Evolutionary conservation across 352 stramenopile genomes (phyloP).

Genomic region (Phytophthora sp.): DNA sequence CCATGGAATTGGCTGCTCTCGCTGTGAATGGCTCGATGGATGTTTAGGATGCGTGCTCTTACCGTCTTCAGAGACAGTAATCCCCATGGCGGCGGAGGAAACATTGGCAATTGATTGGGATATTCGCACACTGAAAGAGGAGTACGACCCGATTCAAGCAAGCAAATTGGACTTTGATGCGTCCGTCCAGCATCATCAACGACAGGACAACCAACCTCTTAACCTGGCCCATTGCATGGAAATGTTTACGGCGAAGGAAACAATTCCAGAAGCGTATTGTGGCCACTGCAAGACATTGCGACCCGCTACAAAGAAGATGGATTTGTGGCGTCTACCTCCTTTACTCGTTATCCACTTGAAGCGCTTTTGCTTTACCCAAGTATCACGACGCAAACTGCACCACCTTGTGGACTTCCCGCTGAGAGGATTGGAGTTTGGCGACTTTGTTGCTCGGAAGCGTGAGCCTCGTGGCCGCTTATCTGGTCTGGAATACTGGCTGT

Average conservation of each 20-base stretch:
- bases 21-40: slow-evolving; percentile 89
- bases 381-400: slow-evolving; percentile 93
- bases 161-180: slow-evolving; percentile 80
- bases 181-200: slow-evolving; percentile 67
- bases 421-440: slow-evolving; percentile 89
- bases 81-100: slow-evolving; percentile 72
- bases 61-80: slow-evolving; percentile 48
- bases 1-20: slow-evolving; percentile 82
- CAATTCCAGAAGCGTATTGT: slow-evolving; percentile 83
- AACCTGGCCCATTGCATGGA: slow-evolving; percentile 86
- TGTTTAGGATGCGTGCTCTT: slow-evolving; percentile 87
- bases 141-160: slow-evolving; percentile 87
- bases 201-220: slow-evolving; percentile 79
- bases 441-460: slow-evolving; percentile 77
- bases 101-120: slow-evolving; percentile 92
- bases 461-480: slow-evolving; percentile 49
- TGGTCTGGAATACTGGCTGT: slow-evolving; percentile 72
- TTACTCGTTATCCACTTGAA: slow-evolving; percentile 99
- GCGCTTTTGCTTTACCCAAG: slow-evolving; percentile 98
- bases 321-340: slow-evolving; percentile 97
- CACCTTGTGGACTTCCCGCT: slow-evolving; percentile 97
- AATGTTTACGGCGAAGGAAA: slow-evolving; percentile 86
- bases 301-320: slow-evolving; percentile 95
- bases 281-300: slow-evolving; percentile 90
- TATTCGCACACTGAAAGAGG: slow-evolving; percentile 84